Base-by-base conservation (phyloP, 805 yeast genomes). In the Cyberlindnera japonica region DNA sequence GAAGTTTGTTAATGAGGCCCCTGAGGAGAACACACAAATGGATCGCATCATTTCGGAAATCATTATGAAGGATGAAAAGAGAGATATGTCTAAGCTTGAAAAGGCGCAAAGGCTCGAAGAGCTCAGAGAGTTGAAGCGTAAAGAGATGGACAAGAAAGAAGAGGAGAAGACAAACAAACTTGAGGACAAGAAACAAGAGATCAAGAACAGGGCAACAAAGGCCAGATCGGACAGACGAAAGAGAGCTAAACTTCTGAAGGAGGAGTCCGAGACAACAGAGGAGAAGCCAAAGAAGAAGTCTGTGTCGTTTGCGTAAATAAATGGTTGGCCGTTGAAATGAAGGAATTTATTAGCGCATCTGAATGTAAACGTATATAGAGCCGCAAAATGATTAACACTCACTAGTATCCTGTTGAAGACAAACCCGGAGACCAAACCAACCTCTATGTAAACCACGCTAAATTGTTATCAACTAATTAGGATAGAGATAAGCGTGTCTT, bases 31-130 rank as follows among this genome's bases (percentile, higher is more conserved):
- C 12, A 57, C 77, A 33, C 71, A 75, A 23, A 56, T 88, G 65
- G 76, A 75, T 48, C 72, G 95, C 61, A 70, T 91, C 44, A 78
- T 90, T 38, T 82, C 80, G 49, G 77, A 83, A 23, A 88, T 93
- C 40, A 89, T 88, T 53, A 95, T 89, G 57, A 77, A 81, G 45
- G 72, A 80, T 49, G 97, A 91, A 47, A 73, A 76, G 31, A 75
- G 78, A 8, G 81, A 83, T 53, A 96, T 90, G 56, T 83, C 95
- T 51, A 93, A 89, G 63, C 69, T 93, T 41, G 99, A 91, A 58
- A 87, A 86, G 58, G 81, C 95, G 1, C 78, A 86, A 57, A 81
- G 95, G 62, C 70, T 93, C 35, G 97, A 91, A 62, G 95, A 86
- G 52, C 77, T 91, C 44, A 75, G 99, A 57, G 96, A 88, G 32